These are phyloP conservation scores for Cyphellophora europaea DNA, from an alignment of 2,329 filamentous ascomycete species.

Conservation along the genomic window DNA sequence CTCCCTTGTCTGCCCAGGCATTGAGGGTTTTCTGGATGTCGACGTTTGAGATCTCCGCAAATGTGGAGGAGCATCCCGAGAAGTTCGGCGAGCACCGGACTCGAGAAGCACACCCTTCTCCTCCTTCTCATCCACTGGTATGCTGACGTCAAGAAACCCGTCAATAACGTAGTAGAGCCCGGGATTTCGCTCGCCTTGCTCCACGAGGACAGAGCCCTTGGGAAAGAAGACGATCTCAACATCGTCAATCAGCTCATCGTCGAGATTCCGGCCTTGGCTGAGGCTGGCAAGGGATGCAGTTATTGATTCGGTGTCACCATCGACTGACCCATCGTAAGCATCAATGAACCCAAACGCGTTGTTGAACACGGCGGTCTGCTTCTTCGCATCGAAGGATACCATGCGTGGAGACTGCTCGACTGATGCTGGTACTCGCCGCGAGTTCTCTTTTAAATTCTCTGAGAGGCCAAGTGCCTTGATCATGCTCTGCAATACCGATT, in stretches of 20 bases:
- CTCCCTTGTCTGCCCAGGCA: slow-evolving; percentile 20
- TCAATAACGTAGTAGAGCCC: slow-evolving; percentile 97
- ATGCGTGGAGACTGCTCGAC: slow-evolving; percentile 77
- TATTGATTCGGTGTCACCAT: slow-evolving; percentile 81
- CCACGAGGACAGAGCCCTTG: slow-evolving; percentile 85
- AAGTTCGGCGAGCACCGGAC: slow-evolving; percentile 2
- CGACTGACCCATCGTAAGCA: slow-evolving; percentile 63
- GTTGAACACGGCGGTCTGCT: slow-evolving; percentile 69
- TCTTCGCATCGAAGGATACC: slow-evolving; percentile 70
- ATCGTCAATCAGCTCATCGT: slow-evolving; percentile 78
- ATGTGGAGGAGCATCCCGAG: slow-evolving; percentile 30
- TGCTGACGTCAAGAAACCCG: slow-evolving; percentile 88
- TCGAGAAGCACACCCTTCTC: slow-evolving; percentile 5
- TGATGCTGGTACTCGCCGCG: slow-evolving; percentile 56
- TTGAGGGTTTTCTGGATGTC: slow-evolving; percentile 26
- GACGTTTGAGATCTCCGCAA: slow-evolving; percentile 35
- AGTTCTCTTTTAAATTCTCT: slow-evolving; percentile 33
- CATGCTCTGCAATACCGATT: slow-evolving; percentile 88
- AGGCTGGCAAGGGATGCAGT: slow-evolving; percentile 57
- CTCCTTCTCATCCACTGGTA: slow-evolving; percentile 59
- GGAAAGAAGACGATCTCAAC: slow-evolving; percentile 97
- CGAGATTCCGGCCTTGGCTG: slow-evolving; percentile 55
- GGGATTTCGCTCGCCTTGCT: slow-evolving; percentile 93
- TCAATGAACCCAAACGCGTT: slow-evolving; percentile 92
- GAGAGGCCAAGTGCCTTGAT: slow-evolving; percentile 86